These are phyloP conservation scores for Dothideomycetes sp. DNA, from an alignment of 2,329 filamentous ascomycete genomes.

Conservation along the genomic window DNA sequence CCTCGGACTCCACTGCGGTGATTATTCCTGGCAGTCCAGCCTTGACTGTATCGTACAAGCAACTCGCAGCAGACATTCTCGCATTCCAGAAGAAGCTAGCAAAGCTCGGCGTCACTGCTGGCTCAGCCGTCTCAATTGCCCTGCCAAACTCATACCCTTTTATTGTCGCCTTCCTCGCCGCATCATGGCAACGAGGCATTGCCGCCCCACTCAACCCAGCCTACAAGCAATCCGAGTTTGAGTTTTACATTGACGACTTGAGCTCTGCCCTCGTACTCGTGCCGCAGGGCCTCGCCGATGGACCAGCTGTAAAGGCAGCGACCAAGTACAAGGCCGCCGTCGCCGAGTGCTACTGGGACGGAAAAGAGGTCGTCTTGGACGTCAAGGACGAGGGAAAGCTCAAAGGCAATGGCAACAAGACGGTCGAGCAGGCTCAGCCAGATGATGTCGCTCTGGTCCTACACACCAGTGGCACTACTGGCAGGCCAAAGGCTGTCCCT, in stretches of 20 bases:
- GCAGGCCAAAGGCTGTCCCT: constrained; percentile 74
- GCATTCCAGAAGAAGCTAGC: constrained; percentile 71
- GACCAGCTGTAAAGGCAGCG: constrained; percentile 64
- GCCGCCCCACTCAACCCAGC: constrained; percentile 79
- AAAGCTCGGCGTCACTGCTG: constrained; percentile 56
- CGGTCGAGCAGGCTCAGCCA: constrained; percentile 47
- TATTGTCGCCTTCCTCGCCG: constrained; percentile 76
- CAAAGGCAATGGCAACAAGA: constrained; percentile 34
- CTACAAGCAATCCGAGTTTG: constrained; percentile 83
- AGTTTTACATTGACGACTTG: constrained; percentile 84
- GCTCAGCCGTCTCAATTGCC: constrained; percentile 69
- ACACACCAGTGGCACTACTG: constrained; percentile 78
- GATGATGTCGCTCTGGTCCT: constrained; percentile 73
- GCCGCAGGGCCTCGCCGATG: constrained; percentile 55
- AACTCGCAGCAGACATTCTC: constrained; percentile 54
- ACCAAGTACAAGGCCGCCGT: constrained; percentile 73
- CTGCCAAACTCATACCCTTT: constrained; percentile 80
- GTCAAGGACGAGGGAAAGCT: constrained; percentile 67
- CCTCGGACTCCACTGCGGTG: constrained; percentile 48
- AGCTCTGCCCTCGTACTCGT: constrained; percentile 70
- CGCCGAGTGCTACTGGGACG: constrained; percentile 76
- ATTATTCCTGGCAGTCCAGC: constrained; percentile 60
- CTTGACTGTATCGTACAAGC: constrained; percentile 58
- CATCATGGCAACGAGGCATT: constrained; percentile 72
- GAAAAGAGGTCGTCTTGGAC: constrained; percentile 59